Percentiles rank a stretch among this genome's conserved stretches.
These are phyloP conservation scores for Lactarius sp. DNA, from an alignment of 768 basidiomycete genomes.

Conservation along the genomic window DNA sequence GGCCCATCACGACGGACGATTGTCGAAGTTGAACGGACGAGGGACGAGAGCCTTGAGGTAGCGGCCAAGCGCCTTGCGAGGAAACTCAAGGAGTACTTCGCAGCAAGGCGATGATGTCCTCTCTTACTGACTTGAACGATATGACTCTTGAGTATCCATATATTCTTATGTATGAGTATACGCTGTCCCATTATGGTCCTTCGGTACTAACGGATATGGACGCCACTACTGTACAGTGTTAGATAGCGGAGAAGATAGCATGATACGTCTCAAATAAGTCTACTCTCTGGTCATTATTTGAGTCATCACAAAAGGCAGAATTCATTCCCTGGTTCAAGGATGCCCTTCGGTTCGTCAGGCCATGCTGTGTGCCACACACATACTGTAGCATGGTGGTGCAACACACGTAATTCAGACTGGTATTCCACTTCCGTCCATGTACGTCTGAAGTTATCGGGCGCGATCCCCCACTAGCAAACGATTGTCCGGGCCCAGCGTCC, in stretches of 20 bases:
- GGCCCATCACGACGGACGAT: conserved; percentile 24
- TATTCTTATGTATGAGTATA: neutral
- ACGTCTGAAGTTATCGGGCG: neutral
- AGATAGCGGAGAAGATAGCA: neutral
- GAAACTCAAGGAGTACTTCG: conserved; percentile 14
- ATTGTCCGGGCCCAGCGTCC: neutral
- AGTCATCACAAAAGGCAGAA: neutral
- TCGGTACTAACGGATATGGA: neutral
- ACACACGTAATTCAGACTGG: too few relatives aligned
- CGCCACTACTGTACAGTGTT: neutral
- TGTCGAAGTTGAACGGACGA: conserved; percentile 23
- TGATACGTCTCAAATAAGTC: neutral
- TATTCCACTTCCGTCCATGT: too few relatives aligned
- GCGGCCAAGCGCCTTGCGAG: conserved; percentile 26
- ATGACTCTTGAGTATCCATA: neutral
- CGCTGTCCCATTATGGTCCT: neutral
- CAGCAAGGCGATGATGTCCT: neutral
- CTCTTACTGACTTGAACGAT: neutral
- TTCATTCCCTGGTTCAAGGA: neutral
- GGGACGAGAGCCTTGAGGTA: conserved; percentile 27
- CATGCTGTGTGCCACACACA: neutral
- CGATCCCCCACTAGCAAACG: neutral
- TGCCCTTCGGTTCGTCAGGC: neutral
- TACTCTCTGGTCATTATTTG: neutral
- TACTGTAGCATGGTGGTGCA: too few relatives aligned